Percentiles rank a stretch among this genome's conserved stretches.
These are phyloP conservation scores for Cytospora mali DNA, from an alignment of 2,329 filamentous ascomycete genomes.

Conservation along the genomic window DNA sequence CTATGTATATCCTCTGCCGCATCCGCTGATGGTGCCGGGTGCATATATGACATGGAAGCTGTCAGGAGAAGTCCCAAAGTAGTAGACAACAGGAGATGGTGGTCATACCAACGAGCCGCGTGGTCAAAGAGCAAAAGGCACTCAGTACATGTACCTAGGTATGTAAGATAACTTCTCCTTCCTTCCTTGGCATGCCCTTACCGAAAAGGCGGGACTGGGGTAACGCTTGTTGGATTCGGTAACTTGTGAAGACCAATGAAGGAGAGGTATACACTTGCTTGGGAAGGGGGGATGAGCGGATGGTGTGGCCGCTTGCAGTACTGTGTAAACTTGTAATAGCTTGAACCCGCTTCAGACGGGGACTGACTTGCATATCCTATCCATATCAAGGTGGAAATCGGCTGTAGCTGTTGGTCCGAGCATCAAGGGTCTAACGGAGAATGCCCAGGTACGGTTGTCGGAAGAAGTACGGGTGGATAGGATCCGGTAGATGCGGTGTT, in stretches of 20 bases:
- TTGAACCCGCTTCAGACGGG: neutral
- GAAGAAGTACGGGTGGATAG: neutral
- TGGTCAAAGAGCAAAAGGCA: neutral
- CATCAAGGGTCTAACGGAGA: neutral
- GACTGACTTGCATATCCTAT: neutral
- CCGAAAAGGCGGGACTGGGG: neutral
- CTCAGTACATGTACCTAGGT: too few relatives aligned
- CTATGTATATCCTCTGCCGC: neutral
- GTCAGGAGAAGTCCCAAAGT: neutral
- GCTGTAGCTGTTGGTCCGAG: neutral
- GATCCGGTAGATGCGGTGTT: neutral
- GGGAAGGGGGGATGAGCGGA: neutral
- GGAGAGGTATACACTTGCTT: neutral
- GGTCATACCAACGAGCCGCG: neutral
- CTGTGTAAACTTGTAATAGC: neutral
- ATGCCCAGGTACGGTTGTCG: neutral
- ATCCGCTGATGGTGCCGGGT: neutral
- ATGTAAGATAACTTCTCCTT: neutral
- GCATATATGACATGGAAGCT: neutral
- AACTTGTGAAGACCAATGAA: neutral
- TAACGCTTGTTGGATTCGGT: neutral
- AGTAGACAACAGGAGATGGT: neutral
- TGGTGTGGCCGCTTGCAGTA: constrained; percentile 14
- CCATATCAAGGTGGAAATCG: neutral
- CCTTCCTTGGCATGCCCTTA: neutral